Percentiles rank a stretch among this genome's conserved stretches.
These are phyloP conservation scores for Phytopythium litorale DNA, from an alignment of 352 stramenopile genomes.

Conservation along the genomic window DNA sequence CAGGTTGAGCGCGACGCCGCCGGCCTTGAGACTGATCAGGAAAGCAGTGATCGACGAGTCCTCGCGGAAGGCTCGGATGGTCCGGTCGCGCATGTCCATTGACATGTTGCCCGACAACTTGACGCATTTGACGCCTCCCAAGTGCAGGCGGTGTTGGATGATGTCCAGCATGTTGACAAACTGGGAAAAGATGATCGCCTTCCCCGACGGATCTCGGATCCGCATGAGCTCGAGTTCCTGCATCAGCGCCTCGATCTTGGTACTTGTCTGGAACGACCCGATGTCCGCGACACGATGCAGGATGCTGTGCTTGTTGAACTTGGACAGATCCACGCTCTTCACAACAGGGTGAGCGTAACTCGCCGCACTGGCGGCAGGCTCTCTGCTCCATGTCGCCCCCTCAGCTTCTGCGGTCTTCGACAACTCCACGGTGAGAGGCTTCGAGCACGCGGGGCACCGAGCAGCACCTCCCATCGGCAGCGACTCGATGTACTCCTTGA, in stretches of 20 bases:
- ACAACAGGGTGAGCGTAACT: slow-evolving; percentile 3
- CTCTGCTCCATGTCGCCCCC: slow-evolving; percentile 10
- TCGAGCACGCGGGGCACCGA: slow-evolving; percentile 75
- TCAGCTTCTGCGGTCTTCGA: slow-evolving; percentile 18
- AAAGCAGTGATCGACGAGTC: slow-evolving; percentile 94
- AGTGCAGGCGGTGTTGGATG: slow-evolving; percentile 94
- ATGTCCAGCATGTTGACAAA: slow-evolving; percentile 99
- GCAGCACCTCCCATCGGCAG: slow-evolving; percentile 51
- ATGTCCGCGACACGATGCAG: slow-evolving; percentile 59
- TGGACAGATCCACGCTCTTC: slow-evolving; percentile 40
- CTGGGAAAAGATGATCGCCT: slow-evolving; percentile 98
- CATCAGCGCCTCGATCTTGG: slow-evolving; percentile 98
- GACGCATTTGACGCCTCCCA: slow-evolving; percentile 85
- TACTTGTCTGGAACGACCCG: slow-evolving; percentile 85
- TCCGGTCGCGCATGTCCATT: slow-evolving; percentile 81
- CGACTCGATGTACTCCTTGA: slow-evolving; percentile 79
- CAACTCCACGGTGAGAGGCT: slow-evolving; percentile 85
- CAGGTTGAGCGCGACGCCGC: slow-evolving; percentile 98
- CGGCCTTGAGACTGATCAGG: slow-evolving; percentile 98
- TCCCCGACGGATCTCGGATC: slow-evolving; percentile 89
- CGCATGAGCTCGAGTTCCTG: slow-evolving; percentile 96
- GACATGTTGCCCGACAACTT: slow-evolving; percentile 92
- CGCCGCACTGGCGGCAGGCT: slow-evolving; percentile 4
- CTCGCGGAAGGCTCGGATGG: slow-evolving; percentile 79
- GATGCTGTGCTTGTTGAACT: slow-evolving; percentile 74